Evolutionary conservation across 2,329 filamentous ascomycete genomes (phyloP).

Genomic region (Neocatenulostroma microsporum): DNA sequence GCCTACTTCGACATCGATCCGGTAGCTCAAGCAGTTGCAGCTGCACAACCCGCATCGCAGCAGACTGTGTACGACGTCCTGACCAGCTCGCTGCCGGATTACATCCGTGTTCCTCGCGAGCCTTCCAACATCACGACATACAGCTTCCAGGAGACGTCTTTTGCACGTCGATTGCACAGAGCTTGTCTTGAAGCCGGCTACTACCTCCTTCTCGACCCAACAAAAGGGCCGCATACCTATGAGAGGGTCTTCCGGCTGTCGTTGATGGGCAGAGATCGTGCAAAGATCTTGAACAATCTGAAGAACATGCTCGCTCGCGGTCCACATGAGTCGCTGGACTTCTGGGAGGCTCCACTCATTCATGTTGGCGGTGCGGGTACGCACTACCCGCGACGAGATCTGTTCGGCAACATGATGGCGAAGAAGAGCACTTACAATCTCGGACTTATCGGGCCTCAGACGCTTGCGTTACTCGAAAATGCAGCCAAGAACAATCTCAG

Average conservation of each 20-base stretch:
- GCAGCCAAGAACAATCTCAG: conserved; percentile 20
- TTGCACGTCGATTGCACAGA: conserved; percentile 64
- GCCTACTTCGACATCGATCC: conserved; percentile 5
- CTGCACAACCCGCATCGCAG: too few species aligned
- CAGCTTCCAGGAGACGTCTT: conserved; percentile 56
- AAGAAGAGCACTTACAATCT: conserved; percentile 21
- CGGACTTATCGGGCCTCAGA: conserved; percentile 24
- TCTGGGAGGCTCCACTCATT: conserved; percentile 55
- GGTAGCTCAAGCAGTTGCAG: conserved; percentile 5
- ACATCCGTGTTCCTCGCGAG: conserved; percentile 4
- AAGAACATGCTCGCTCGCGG: conserved; percentile 32
- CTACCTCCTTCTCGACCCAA: conserved; percentile 48
- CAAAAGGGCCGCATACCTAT: conserved; percentile 16
- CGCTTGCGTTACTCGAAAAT: conserved; percentile 20
- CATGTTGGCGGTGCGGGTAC: conserved; percentile 62
- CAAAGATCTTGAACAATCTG: conserved; percentile 28
- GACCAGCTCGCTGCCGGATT: background rate
- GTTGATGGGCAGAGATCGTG: conserved; percentile 14
- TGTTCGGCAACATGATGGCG: conserved; percentile 53
- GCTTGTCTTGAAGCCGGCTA: conserved; percentile 56
- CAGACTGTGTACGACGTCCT: background rate
- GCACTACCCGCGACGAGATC: conserved; percentile 43
- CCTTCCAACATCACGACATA: conserved; percentile 44
- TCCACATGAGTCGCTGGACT: conserved; percentile 45
- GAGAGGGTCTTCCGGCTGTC: conserved; percentile 22